phyloP scores from a whole-genome alignment of 176 grass and related monocot genomes.

The Chrysopogon serrulatus region DNA sequence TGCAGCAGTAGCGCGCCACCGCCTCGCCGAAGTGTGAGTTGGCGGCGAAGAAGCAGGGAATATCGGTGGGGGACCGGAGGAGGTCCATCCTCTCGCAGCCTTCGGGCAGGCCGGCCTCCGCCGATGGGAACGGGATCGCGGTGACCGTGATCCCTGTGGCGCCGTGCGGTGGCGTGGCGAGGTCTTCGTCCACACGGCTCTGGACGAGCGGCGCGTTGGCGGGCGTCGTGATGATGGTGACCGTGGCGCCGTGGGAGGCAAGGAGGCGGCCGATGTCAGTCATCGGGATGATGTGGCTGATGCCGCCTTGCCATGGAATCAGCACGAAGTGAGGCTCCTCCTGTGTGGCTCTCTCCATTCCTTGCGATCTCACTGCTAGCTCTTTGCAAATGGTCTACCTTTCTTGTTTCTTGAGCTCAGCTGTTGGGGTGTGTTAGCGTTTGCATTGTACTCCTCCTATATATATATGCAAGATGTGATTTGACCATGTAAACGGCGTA shows the following conservation, averaged over 20 bases:
- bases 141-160: conserved; percentile 32
- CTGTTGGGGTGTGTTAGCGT: too few relatives aligned
- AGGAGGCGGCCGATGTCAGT: too few relatives aligned
- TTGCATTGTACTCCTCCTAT: too few relatives aligned
- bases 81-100: conserved; percentile 55
- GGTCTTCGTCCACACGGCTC: conserved; percentile 15
- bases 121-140: conserved; percentile 45
- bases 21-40: conserved; percentile 37
- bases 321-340: conserved; percentile 5
- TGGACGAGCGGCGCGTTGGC: conserved; percentile 44
- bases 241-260: conserved; percentile 24
- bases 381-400: too few relatives aligned
- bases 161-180: not conserved
- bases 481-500: too few relatives aligned
- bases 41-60: conserved; percentile 37
- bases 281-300: conserved; percentile 49
- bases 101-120: conserved; percentile 34
- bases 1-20: conserved; percentile 12
- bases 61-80: conserved; percentile 2
- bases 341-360: too few relatives aligned
- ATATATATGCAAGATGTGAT: too few relatives aligned
- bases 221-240: too few relatives aligned
- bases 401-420: too few relatives aligned
- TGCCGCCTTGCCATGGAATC: conserved; percentile 43
- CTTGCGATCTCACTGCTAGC: too few relatives aligned